phyloP scores from a whole-genome alignment of 805 yeast genomes.

The Wickerhamomyces bisporus region DNA sequence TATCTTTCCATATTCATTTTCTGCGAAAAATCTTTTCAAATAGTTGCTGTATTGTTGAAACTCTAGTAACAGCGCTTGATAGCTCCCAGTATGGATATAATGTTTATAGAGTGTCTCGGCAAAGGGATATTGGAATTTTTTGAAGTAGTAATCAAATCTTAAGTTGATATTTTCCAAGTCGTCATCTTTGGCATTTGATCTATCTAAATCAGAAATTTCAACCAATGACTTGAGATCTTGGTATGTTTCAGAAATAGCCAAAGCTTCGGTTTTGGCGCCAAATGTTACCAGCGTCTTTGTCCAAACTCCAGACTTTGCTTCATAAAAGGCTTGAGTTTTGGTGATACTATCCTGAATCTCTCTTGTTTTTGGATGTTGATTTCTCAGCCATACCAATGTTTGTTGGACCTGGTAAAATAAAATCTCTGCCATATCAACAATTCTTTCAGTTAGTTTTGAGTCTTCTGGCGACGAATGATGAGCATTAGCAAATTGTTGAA shows the following conservation, averaged over 20 bases:
- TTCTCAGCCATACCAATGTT: constrained; percentile 28
- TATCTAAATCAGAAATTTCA: constrained; percentile 40
- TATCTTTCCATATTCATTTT: constrained; percentile 44
- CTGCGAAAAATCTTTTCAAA: constrained; percentile 48
- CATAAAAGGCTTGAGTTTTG: constrained; percentile 19
- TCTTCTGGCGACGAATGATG: constrained; percentile 5
- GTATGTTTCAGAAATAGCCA: constrained; percentile 60
- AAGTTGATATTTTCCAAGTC: constrained; percentile 14
- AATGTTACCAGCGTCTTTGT: constrained; percentile 48
- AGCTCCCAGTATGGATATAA: constrained; percentile 48
- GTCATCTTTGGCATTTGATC: constrained; percentile 23
- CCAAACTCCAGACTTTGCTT: constrained; percentile 46
- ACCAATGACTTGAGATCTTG: constrained; percentile 63
- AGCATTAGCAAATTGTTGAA: constrained; percentile 25
- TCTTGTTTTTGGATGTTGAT: constrained; percentile 18
- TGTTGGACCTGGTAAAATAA: constrained; percentile 36
- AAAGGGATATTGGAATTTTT: constrained; percentile 61
- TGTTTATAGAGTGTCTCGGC: constrained; percentile 58
- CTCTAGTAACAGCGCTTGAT: constrained; percentile 48
- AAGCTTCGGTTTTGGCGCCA: constrained; percentile 47
- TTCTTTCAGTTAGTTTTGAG: constrained; percentile 16
- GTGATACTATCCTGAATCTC: constrained; percentile 16
- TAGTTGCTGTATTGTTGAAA: constrained; percentile 48
- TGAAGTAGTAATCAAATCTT: constrained; percentile 47
- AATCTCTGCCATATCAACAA: constrained; percentile 34